These are phyloP conservation scores for Fraxinus floribunda DNA, from an alignment of 305 asterid genomes.

Conservation along the genomic window DNA sequence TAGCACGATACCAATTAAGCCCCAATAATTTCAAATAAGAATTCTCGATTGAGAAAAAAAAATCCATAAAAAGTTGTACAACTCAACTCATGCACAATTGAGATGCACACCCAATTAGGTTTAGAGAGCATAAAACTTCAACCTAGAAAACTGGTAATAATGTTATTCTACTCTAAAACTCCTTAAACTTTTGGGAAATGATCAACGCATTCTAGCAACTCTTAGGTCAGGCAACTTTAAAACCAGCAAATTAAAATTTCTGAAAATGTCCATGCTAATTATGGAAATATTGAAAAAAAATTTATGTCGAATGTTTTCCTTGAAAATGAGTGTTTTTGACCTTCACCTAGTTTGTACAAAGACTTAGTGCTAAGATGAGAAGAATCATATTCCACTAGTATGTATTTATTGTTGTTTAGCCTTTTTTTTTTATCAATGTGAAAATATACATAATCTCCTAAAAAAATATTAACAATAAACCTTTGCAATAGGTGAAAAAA, in stretches of 20 bases:
- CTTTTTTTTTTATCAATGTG: neutral
- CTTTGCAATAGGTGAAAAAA: neutral
- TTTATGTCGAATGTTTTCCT: neutral
- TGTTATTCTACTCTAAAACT: neutral
- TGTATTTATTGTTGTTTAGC: neutral
- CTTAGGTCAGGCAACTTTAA: too few relatives aligned
- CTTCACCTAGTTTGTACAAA: neutral
- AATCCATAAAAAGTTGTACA: neutral
- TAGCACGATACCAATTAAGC: neutral
- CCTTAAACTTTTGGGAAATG: too few relatives aligned
- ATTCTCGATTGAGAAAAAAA: neutral
- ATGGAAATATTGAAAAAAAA: neutral
- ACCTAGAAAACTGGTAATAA: neutral
- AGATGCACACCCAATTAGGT: neutral
- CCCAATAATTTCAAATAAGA: neutral
- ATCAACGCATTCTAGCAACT: too few relatives aligned
- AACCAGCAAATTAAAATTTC: too few relatives aligned
- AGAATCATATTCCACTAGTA: neutral
- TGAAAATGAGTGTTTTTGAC: neutral
- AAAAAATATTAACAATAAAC: neutral
- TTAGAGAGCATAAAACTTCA: neutral
- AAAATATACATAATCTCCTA: neutral
- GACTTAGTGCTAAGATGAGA: neutral
- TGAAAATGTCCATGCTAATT: neutral
- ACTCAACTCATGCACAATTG: neutral